Base-by-base conservation (phyloP, 192 early-diverging fungal genomes). In the Jimgerdemannia flammicorona region DNA sequence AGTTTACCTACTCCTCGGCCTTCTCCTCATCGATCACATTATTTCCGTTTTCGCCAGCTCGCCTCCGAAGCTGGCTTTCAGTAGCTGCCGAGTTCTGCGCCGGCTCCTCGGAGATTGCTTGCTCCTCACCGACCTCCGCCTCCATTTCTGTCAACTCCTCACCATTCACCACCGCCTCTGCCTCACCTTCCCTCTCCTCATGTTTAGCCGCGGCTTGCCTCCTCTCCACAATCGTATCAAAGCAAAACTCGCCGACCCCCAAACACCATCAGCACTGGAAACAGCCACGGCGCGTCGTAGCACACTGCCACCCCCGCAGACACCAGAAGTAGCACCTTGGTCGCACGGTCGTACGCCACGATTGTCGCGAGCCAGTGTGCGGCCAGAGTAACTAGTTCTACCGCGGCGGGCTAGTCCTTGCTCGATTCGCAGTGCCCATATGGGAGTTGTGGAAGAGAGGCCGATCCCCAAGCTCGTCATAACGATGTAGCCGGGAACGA, bases 351-450 rank as follows among this genome's bases (percentile, higher is more conserved):
- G 17, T 76, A 78, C n/a, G 78, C 75, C n/a, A 85, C 43, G 6
- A 72, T 68, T 42, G 83, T 76, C 43, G 78, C 84, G 78, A 78
- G 84, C 29, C 70, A 77, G 70, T 78, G 84, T 3, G 84, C 88
- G 3, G 91, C 89, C 8, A 89, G 70, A 4, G 87, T 88, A 1
- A 91, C 86, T 3, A 93, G 80, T 4, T 86, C 92, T 40, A 93
- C 79, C 2, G 88, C 89, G 3, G 87, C 81, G 3, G 89, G 82
- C 79, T 6, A 90, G 75, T 4, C 86, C 86, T 70, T 90, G 88
- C 41, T 86, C 77, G 4, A 90, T 42, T 66, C 88, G 82, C 3
- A 78, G 74, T 0, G 87, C 79, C 84, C 80, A 89, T 0, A 75
- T 43, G 10, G 90, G 29, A 29, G 29, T 29, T 29, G 29, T 29